A percentile compares a stretch with the other conserved stretches of the same genome.
Conservation (phyloP, 2,329 filamentous ascomycete species). For the Paraphoma sp. region DNA sequence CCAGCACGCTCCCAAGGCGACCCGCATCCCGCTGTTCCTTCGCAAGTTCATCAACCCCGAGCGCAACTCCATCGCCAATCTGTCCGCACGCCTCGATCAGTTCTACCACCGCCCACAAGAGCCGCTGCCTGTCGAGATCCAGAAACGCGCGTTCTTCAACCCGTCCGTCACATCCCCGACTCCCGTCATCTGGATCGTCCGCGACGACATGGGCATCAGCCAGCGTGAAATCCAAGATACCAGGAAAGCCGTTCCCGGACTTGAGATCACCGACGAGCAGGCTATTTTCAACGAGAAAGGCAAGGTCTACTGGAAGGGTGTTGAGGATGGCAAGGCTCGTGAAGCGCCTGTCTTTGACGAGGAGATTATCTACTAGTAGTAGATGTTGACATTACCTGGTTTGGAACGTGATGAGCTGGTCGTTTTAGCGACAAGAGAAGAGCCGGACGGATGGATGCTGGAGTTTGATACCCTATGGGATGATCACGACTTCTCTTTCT, state of each 20-base stretch:
- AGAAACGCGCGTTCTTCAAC: constrained; percentile 52
- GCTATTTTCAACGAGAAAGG: constrained; percentile 55
- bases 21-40: constrained; percentile 42
- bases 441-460: not conserved
- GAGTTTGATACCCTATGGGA: constrained; percentile 8
- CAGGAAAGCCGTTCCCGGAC: constrained; percentile 43
- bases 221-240: constrained; percentile 52
- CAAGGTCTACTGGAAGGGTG: constrained; percentile 50
- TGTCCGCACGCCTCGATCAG: constrained; percentile 39
- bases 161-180: constrained; percentile 53
- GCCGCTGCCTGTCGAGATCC: constrained; percentile 41
- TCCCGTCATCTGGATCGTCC: constrained; percentile 55
- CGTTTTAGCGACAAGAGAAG: not conserved
- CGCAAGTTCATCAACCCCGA: constrained; percentile 42
- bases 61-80: constrained; percentile 34
- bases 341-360: constrained; percentile 54
- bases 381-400: not conserved
- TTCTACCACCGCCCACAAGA: constrained; percentile 42
- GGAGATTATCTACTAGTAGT: constrained; percentile 40
- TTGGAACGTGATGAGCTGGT: not conserved
- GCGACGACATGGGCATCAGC: constrained; percentile 52
- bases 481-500: constrained; percentile 1
- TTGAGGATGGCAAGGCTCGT: constrained; percentile 48
- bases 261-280: constrained; percentile 54
- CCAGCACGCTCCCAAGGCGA: constrained; percentile 24